Conservation (phyloP, 2,329 filamentous ascomycete genomes). For the Clarireedia homoeocarpa region DNA sequence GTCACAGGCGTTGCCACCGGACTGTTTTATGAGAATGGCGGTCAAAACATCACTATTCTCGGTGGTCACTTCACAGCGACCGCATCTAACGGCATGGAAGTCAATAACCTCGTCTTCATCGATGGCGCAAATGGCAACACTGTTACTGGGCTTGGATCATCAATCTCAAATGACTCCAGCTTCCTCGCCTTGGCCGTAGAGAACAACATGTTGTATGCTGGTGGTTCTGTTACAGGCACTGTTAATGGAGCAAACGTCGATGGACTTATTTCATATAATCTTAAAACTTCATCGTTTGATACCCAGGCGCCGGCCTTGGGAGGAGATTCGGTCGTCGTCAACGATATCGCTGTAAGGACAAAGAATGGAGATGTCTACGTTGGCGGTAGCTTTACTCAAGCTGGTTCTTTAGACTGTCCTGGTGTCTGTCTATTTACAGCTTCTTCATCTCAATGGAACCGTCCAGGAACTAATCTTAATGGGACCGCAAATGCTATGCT, state of each 20-base stretch:
- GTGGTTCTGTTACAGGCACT: slow-evolving; percentile 69
- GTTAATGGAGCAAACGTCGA: slow-evolving; percentile 54
- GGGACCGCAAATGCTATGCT: slow-evolving; percentile 65
- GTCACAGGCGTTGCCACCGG: slow-evolving; percentile 68
- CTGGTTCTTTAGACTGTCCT: slow-evolving; percentile 75
- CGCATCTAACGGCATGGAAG: slow-evolving; percentile 56
- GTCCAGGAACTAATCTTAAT: slow-evolving; percentile 62
- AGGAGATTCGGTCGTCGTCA: slow-evolving; percentile 64
- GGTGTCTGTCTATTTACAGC: slow-evolving; percentile 75
- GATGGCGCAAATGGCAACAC: slow-evolving; percentile 62
- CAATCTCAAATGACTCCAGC: slow-evolving; percentile 62
- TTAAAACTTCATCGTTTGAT: slow-evolving; percentile 54
- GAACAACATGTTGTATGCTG: slow-evolving; percentile 67
- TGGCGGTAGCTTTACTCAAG: slow-evolving; percentile 74
- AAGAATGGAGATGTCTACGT: slow-evolving; percentile 71
- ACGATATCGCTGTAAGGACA: slow-evolving; percentile 66
- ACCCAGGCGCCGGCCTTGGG: slow-evolving; percentile 69
- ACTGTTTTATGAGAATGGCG: slow-evolving; percentile 62
- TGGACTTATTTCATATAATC: slow-evolving; percentile 75
- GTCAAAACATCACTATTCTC: slow-evolving; percentile 75
- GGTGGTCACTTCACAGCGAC: slow-evolving; percentile 78
- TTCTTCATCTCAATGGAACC: slow-evolving; percentile 65
- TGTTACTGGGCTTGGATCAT: slow-evolving; percentile 61
- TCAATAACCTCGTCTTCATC: slow-evolving; percentile 77
- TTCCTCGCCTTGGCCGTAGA: slow-evolving; percentile 65